These are phyloP conservation scores for Acanthamoeba lenticulata DNA, from an alignment of 208 protist genomes.

Conservation along the genomic window DNA sequence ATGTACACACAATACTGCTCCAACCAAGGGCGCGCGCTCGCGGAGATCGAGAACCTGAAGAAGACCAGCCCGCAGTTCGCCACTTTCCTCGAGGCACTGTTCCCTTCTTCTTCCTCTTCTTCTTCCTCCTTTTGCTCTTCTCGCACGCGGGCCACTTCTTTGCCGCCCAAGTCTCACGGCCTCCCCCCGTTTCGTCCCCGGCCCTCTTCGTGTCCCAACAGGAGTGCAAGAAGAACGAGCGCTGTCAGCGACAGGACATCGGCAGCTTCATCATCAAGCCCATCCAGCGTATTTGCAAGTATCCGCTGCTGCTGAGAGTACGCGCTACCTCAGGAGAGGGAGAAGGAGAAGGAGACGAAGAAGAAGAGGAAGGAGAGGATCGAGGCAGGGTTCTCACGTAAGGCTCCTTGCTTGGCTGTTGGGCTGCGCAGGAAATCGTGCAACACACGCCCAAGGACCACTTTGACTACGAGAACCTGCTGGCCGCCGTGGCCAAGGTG, in stretches of 20 bases:
- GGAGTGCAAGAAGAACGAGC: conserved; percentile 48
- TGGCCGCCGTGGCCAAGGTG: conserved; percentile 24
- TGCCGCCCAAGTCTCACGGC: too few species aligned
- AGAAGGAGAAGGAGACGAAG: too few species aligned
- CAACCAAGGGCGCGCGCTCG: conserved; percentile 48
- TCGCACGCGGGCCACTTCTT: neutral
- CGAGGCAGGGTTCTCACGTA: too few species aligned
- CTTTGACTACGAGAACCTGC: conserved; percentile 60
- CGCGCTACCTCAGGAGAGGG: too few species aligned
- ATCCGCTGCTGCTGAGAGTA: conserved; percentile 22
- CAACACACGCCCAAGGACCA: conserved; percentile 56
- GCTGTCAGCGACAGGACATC: conserved; percentile 48
- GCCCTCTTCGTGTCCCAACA: neutral
- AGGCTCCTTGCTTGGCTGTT: neutral
- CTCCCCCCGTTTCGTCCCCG: too few species aligned
- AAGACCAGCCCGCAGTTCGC: conserved; percentile 5
- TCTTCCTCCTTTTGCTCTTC: neutral
- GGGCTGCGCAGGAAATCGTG: conserved; percentile 13
- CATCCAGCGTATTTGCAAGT: conserved; percentile 63
- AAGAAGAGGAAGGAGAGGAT: too few species aligned
- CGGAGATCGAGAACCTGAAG: conserved; percentile 36
- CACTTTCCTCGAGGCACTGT: neutral
- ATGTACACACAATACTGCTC: conserved; percentile 66
- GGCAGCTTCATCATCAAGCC: conserved; percentile 68
- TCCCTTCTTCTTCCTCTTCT: neutral